A percentile compares a stretch with the other conserved stretches of the same genome.
These are phyloP conservation scores for Begonia fuchsioides DNA, from an alignment of 306 rosid species.

Conservation along the genomic window DNA sequence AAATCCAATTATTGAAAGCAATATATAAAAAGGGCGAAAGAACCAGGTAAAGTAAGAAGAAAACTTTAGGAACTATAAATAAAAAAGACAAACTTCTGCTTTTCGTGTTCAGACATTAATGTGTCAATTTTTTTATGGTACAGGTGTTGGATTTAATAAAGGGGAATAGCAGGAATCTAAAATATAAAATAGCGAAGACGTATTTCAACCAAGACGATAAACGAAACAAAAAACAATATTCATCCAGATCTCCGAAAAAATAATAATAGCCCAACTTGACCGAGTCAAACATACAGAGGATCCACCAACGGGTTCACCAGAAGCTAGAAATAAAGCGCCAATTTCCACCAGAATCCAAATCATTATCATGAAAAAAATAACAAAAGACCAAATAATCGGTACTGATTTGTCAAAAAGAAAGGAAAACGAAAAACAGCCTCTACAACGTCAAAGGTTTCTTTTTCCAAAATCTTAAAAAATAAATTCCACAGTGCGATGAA, in stretches of 20 bases:
- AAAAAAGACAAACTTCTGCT: conserved; percentile 76
- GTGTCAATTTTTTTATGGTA: conserved; percentile 9
- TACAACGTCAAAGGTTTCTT: too few relatives aligned
- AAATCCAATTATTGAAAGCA: conserved; percentile 2
- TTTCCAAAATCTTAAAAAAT: not conserved
- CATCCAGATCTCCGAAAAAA: conserved; percentile 28
- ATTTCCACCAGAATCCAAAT: conserved; percentile 23
- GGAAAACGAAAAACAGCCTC: too few relatives aligned
- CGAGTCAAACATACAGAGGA: conserved; percentile 43
- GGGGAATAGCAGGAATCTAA: not conserved
- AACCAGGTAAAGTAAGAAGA: conserved; percentile 12
- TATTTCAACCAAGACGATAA: conserved; percentile 18
- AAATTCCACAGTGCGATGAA: conserved; percentile 1
- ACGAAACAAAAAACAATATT: conserved; percentile 16
- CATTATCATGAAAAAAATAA: not conserved
- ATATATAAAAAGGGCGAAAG: conserved; percentile 10
- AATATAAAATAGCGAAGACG: conserved; percentile 12
- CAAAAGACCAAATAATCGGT: not conserved
- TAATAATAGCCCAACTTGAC: conserved; percentile 39
- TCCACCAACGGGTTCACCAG: conserved; percentile 25
- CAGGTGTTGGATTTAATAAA: conserved; percentile 16
- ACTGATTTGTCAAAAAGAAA: not conserved
- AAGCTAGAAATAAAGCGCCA: conserved; percentile 33
- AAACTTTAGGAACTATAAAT: conserved; percentile 9
- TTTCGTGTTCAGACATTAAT: conserved; percentile 24